These are phyloP conservation scores for Boletus albobrunnescens DNA, from an alignment of 1,284 basidiomycete species.

Conservation along the genomic window DNA sequence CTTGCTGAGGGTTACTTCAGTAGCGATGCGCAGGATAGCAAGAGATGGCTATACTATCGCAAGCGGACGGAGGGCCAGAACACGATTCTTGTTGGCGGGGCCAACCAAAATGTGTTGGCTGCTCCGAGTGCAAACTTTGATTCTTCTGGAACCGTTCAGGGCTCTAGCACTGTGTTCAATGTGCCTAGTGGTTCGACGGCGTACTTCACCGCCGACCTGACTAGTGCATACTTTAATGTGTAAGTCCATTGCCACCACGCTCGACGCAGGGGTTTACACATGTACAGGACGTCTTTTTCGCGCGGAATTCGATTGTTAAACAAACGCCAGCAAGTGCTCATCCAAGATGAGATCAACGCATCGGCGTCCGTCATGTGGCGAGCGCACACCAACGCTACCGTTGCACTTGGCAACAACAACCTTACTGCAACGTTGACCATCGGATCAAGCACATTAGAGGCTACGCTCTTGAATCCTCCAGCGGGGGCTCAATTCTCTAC, in stretches of 20 bases:
- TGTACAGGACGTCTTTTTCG: slow-evolving; percentile 55
- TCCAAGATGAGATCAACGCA: slow-evolving; percentile 81
- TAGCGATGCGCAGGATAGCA: slow-evolving; percentile 60
- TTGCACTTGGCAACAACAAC: slow-evolving; percentile 47
- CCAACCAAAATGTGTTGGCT: slow-evolving; percentile 80
- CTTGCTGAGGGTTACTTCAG: slow-evolving; percentile 68
- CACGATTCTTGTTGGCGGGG: slow-evolving; percentile 75
- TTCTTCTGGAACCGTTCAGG: slow-evolving; percentile 68
- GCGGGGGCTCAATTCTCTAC: slow-evolving; percentile 55
- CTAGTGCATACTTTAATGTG: slow-evolving; percentile 75
- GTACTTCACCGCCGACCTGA: slow-evolving; percentile 79
- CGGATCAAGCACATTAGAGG: slow-evolving; percentile 40
- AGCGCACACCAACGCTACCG: slow-evolving; percentile 89
- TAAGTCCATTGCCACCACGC: slow-evolving; percentile 39
- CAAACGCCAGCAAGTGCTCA: slow-evolving; percentile 82
- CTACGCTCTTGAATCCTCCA: slow-evolving; percentile 56
- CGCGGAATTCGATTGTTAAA: slow-evolving; percentile 91
- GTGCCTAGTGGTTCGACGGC: slow-evolving; percentile 72
- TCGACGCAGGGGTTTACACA: slow-evolving; percentile 13
- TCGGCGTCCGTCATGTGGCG: slow-evolving; percentile 76
- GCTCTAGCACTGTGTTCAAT: slow-evolving; percentile 68
- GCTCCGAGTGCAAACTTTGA: slow-evolving; percentile 57
- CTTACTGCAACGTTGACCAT: slow-evolving; percentile 57
- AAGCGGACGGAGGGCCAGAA: slow-evolving; percentile 98
- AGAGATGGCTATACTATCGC: slow-evolving; percentile 90